Evolutionary conservation across 768 basidiomycete genomes (phyloP).

Genomic region (Cystoderma amianthinum): DNA sequence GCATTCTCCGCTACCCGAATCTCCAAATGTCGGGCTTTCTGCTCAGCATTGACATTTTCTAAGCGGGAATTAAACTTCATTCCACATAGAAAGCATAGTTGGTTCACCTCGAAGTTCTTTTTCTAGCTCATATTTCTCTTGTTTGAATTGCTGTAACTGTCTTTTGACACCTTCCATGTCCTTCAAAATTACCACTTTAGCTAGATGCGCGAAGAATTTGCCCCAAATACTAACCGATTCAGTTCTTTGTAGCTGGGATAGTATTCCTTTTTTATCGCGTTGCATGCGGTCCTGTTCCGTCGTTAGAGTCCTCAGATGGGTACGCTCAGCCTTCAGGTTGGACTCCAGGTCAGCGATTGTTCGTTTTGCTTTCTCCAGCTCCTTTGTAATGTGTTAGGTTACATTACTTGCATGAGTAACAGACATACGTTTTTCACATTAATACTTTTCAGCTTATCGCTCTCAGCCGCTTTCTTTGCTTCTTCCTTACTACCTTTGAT

Average conservation of each 20-base stretch:
- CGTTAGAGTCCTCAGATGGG: slow-evolving; percentile 53
- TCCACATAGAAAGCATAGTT: no score
- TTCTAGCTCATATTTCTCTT: slow-evolving; percentile 69
- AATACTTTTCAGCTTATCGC: slow-evolving; percentile 36
- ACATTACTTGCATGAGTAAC: background rate
- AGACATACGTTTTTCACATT: slow-evolving; percentile 50
- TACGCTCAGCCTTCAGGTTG: slow-evolving; percentile 65
- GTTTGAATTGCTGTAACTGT: slow-evolving; percentile 63
- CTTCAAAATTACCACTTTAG: slow-evolving; percentile 24
- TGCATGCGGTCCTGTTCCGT: slow-evolving; percentile 57
- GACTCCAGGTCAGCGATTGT: slow-evolving; percentile 65
- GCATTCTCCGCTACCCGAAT: slow-evolving; percentile 61
- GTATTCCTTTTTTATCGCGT: slow-evolving; percentile 58
- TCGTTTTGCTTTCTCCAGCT: slow-evolving; percentile 60
- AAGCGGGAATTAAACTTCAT: background rate
- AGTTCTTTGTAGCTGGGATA: slow-evolving; percentile 59
- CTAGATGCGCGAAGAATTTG: background rate
- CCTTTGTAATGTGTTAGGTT: slow-evolving; percentile 33
- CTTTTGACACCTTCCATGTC: slow-evolving; percentile 75
- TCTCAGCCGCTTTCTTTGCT: slow-evolving; percentile 43
- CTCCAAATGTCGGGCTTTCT: slow-evolving; percentile 66
- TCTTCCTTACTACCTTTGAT: slow-evolving; percentile 55
- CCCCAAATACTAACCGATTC: slow-evolving; percentile 49
- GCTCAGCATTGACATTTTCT: slow-evolving; percentile 66
- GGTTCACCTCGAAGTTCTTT: slow-evolving; percentile 50